Conservation (phyloP, 2,329 filamentous ascomycete species). For the Aciculosporium take region DNA sequence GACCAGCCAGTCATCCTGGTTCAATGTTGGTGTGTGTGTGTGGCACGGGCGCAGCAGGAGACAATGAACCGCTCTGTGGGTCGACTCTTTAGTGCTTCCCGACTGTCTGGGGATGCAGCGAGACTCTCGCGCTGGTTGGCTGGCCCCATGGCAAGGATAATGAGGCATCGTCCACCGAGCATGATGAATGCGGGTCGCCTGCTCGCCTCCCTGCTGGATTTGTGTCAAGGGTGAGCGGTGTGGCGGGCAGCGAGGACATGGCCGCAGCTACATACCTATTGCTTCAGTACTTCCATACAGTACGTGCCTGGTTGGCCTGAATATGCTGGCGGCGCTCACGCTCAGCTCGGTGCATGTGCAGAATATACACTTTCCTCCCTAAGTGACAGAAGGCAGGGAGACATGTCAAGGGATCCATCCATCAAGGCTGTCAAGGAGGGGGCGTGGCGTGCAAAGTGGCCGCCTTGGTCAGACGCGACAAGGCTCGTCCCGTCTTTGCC, state of each 20-base stretch:
- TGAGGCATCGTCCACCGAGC: background rate
- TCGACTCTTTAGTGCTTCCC: constrained; percentile 16
- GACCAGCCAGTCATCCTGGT: no score
- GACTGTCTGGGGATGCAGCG: constrained; percentile 19
- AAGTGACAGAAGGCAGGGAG: no score
- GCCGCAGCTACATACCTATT: background rate
- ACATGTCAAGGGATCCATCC: background rate
- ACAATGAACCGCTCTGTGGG: constrained; percentile 17
- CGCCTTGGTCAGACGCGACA: constrained; percentile 11
- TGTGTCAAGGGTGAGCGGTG: constrained; percentile 1
- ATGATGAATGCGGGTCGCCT: background rate
- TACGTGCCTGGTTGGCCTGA: background rate
- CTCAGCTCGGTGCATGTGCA: no score
- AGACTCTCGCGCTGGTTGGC: constrained; percentile 12
- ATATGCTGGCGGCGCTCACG: background rate
- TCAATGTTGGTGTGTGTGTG: no score
- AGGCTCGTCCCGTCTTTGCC: constrained; percentile 22
- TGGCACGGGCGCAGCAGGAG: constrained; percentile 11
- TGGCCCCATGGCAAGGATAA: background rate
- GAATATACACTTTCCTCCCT: no score
- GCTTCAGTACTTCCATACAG: no score
- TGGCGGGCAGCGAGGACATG: background rate
- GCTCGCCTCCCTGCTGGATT: background rate
- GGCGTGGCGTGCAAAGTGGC: background rate
- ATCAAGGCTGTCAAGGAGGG: background rate